Evolutionary conservation across 768 basidiomycete species (phyloP), one percentile per base, ranked within the genome.

Genomic region (Tylopilus vinaceipallidus): DNA sequence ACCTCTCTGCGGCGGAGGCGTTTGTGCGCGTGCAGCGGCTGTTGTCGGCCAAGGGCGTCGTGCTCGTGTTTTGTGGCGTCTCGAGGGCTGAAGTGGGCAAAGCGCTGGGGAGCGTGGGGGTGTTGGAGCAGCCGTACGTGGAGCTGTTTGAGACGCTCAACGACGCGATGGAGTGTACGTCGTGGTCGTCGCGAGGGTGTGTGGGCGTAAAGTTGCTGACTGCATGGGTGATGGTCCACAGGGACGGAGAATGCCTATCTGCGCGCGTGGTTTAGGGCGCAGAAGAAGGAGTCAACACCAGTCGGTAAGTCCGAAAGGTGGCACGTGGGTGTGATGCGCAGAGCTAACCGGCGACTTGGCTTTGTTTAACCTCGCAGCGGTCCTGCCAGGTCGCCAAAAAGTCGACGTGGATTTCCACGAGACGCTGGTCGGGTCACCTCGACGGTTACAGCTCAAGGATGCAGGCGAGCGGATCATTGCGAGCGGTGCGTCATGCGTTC

Each of bases 211-310:
- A 6, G 35, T 41, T 46, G 41, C 53, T 55, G 34, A 53, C 36
- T 12, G 38, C 17, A 20, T 30, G 12, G 32, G 54, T 49, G 26
- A 10, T 33, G 57, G 42, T 51, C 39, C 24, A 37, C 22, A 79
- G 89, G 94, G 94, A 95, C 91, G 0, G 94, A 98, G 71, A 98
- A 98, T 68, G 88, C 82, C 0, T 97, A 97, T 70, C 63, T 98
- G 53, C 80, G 79, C 45, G 84, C 88, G 8, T 90, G 87, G 88
- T 87, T 88, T 55, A 72, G 74, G 51, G 78, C 81, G 1, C 81
- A 82, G 61, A 85, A 85, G 59, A 64, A 76, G 19, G 83, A 88
- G 61, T 71, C 67, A 2, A 24, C 60, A 47, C 48, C 72, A 30
- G 54, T 75, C 68, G 55, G 77, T 83, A 48, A 59, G 82, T 78